Evolutionary conservation across 371 early-diverging fungal species (phyloP).

Genomic region (Mortierella sp.): DNA sequence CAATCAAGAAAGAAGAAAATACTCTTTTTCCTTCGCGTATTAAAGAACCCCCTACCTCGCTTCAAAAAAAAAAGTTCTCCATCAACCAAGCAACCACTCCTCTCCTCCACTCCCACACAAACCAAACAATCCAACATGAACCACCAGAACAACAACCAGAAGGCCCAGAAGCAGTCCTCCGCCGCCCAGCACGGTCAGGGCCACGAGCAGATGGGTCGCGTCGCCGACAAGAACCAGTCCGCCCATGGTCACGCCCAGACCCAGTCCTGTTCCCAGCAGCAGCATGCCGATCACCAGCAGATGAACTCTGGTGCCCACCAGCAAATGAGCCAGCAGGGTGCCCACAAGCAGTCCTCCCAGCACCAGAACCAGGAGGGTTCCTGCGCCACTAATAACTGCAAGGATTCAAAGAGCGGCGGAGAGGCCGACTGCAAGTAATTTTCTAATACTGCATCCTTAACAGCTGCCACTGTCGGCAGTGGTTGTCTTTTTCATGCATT

Average conservation of each 20-base stretch:
- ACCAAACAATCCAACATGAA: constrained; percentile 4
- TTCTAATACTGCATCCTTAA: neutral
- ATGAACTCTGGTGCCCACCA: neutral
- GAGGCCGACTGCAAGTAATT: neutral
- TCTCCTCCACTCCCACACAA: neutral
- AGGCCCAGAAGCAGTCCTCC: constrained; percentile 9
- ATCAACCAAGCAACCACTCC: neutral
- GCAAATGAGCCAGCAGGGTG: neutral
- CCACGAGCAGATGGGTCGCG: neutral
- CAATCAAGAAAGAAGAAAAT: neutral
- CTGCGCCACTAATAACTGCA: neutral
- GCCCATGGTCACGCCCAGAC: neutral
- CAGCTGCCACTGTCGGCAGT: neutral
- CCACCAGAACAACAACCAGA: constrained; percentile 11
- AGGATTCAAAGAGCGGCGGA: neutral
- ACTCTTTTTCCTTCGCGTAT: neutral
- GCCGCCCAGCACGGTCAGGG: neutral
- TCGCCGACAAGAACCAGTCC: neutral
- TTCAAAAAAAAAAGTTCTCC: neutral
- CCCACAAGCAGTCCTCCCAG: constrained; percentile 1
- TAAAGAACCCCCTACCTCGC: neutral
- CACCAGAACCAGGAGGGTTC: neutral
- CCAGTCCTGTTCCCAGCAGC: neutral
- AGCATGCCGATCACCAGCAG: neutral
- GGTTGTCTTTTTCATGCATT: neutral